Base-by-base conservation (phyloP, 1,284 basidiomycete species). In the Trametes pubescens region DNA sequence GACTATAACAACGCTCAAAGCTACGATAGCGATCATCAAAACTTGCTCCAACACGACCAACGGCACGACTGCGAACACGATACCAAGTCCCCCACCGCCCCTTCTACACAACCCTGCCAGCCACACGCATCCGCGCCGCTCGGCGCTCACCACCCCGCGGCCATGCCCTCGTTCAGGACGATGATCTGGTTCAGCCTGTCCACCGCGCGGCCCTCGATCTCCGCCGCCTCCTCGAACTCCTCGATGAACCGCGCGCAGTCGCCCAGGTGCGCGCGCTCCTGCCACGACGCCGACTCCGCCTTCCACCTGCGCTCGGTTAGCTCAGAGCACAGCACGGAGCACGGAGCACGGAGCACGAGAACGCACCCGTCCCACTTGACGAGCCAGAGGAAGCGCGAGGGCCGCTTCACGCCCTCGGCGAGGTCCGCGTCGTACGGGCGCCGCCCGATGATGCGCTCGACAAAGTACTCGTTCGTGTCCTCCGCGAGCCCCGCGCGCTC, bases 361-460 rank as follows among this genome's bases (percentile, higher is more conserved):
- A 65, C 67, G 53, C 53, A 68, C 67, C 64, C 67, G 14, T 68
- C 64, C 67, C 67, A 68, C 51, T 68, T 68, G 29, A 68, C 67
- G 14, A 68, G 60, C 64, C 64, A 68, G 51, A 68, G 57, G 57
- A 62, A 68, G 4, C 59, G 38, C 2, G 46, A 57, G 2, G 62
- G 59, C 29, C 40, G 48, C 14, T 53, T 44, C 40, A 64, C 43
- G 26, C 59, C 52, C 3, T 43, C 35, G 26, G 60, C 64, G 48
- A 58, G 1, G 43, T 62, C 55, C 2, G 63, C 52, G 7, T 59
- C 59, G 58, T 65, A 67, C n/a, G 62, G 64, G 2, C 64, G 60
- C 16, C 68, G 65, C 8, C 68, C 68, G 24, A 69, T 69, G 49
- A 69, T 67, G 40, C 68, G 68, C 55, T 69, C 68, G n/a, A 69